A percentile compares a stretch with the other conserved stretches of the same genome.
These are phyloP conservation scores for Endoconidiophora laricicola DNA, from an alignment of 2,329 filamentous ascomycete genomes.

Conservation along the genomic window DNA sequence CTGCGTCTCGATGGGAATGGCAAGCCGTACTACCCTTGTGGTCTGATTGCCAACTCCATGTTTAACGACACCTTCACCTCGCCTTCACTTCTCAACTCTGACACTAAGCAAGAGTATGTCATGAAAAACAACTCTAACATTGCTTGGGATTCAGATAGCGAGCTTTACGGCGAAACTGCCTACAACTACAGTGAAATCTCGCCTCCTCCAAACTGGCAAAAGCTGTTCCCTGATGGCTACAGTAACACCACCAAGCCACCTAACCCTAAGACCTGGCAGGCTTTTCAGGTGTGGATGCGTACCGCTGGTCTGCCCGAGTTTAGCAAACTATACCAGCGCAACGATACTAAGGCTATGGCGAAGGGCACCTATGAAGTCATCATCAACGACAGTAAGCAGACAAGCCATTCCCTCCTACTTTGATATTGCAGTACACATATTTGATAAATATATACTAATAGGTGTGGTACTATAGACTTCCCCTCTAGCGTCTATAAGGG, in stretches of 20 bases:
- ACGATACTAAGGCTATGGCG: conserved; percentile 52
- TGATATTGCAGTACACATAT: background rate
- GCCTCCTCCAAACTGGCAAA: conserved; percentile 74
- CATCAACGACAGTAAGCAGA: conserved; percentile 57
- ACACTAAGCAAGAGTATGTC: conserved; percentile 40
- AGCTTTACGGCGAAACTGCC: conserved; percentile 55
- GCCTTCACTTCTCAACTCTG: conserved; percentile 44
- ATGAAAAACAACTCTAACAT: conserved; percentile 66
- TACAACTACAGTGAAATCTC: conserved; percentile 51
- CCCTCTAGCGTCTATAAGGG: conserved; percentile 63
- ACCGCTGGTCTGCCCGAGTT: conserved; percentile 87
- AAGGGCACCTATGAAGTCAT: conserved; percentile 59
- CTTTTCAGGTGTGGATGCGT: conserved; percentile 97
- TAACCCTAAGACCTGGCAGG: conserved; percentile 57
- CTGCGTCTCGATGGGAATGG: conserved; percentile 36
- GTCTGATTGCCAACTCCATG: conserved; percentile 85
- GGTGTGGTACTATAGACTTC: conserved; percentile 44
- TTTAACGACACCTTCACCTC: conserved; percentile 83
- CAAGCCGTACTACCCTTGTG: conserved; percentile 82
- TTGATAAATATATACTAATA: conserved; percentile 6
- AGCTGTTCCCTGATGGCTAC: conserved; percentile 56
- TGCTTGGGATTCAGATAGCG: conserved; percentile 70
- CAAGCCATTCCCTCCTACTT: background rate
- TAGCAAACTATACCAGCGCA: conserved; percentile 79
- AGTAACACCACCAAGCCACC: conserved; percentile 44